phyloP scores from a whole-genome alignment of 2,329 filamentous ascomycete genomes.

The Tolypocladium paradoxum region DNA sequence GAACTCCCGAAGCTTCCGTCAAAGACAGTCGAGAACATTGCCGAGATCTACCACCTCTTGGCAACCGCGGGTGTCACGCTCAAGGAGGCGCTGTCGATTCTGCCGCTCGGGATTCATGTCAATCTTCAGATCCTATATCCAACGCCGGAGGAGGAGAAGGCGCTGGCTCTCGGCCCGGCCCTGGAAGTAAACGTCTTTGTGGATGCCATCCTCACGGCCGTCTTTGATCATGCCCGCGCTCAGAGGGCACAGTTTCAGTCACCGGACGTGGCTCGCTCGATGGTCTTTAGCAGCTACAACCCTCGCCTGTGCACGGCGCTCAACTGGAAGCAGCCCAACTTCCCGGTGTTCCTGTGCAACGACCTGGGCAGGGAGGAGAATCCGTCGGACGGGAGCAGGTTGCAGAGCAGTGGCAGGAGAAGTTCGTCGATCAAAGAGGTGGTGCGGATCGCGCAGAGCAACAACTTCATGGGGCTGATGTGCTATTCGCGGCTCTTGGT shows the following conservation, averaged over 20 bases:
- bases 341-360: conserved; percentile 91
- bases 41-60: conserved; percentile 60
- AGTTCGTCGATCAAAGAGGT: conserved; percentile 89
- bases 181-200: conserved; percentile 79
- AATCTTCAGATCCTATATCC: conserved; percentile 92
- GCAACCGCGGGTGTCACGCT: conserved; percentile 71
- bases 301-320: conserved; percentile 81
- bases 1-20: conserved; percentile 31
- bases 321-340: conserved; percentile 99
- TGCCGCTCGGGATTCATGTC: conserved; percentile 73
- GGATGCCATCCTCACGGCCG: conserved; percentile 70
- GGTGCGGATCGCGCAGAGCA: conserved; percentile 83
- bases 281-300: conserved; percentile 93
- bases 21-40: conserved; percentile 43
- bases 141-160: conserved; percentile 59
- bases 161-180: conserved; percentile 59
- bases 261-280: conserved; percentile 64
- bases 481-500: conserved; percentile 81
- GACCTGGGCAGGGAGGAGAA: conserved; percentile 61
- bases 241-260: conserved; percentile 53
- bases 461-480: conserved; percentile 96
- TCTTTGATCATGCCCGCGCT: conserved; percentile 80
- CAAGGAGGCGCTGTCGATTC: conserved; percentile 59
- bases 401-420: conserved; percentile 52
- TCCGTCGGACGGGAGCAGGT: conserved; percentile 23